Base-by-base conservation (phyloP, 768 basidiomycete species). In the Mycena kentingensis region DNA sequence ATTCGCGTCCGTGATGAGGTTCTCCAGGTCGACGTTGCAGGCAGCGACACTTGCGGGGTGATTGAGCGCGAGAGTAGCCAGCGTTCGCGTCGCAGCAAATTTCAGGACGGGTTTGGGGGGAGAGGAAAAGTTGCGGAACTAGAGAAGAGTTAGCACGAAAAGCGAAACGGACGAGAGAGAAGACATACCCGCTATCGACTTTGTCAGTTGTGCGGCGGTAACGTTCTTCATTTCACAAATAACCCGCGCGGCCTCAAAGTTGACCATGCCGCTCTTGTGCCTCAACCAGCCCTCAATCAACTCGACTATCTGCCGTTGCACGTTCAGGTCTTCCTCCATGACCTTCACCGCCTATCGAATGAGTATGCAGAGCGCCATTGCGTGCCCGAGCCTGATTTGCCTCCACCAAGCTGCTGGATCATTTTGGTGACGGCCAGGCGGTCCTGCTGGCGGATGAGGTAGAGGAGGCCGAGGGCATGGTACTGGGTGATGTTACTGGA, bases 241-340 rank as follows among this genome's bases (percentile, higher is more conserved):
- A 6, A 87, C 95, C 36, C 97, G 88, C 4, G 97, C 96, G 19
- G 97, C 97, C 70, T 99, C 97, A 56, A 94, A 90, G 73, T 98
- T 98, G 65, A 98, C 97, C 96, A 98, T 99, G 68, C 98, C 97
- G 61, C 93, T 97, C 78, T 99, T 99, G 73, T 99, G 97, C 52
- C 94, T 85, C 54, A 98, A 76, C 86, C 94, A 95, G 27, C 90
- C 87, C 66, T 98, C 97, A 29, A 98, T 77, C 36, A 97, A 80
- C 58, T 98, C 97, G 46, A 93, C 76, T 81, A 98, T 96, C 63
- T 90, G 93, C 55, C 82, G 84, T 69, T 96, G 93, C 24, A 95
- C 76, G 65, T 98, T 98, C 10, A 92, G 89, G 69, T 99, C 97
- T 60, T 99, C 97, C 61, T 98, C 96, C 82, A 95, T 93, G 43